Percentiles rank a stretch among this genome's conserved stretches.
These are phyloP conservation scores for Oryza punctata DNA, from an alignment of 176 grass and related monocot species.

Conservation along the genomic window DNA sequence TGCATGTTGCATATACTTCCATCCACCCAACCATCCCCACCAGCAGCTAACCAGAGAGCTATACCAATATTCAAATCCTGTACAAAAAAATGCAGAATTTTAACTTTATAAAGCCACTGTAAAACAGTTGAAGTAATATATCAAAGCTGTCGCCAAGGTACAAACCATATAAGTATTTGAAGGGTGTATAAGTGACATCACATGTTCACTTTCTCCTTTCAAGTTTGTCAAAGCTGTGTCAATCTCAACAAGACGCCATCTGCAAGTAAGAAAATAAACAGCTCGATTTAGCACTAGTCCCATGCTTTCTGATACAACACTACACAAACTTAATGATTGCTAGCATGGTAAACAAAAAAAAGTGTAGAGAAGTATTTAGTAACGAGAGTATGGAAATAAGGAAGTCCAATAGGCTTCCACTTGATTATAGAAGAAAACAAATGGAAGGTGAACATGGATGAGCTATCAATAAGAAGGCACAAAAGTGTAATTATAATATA, in stretches of 20 bases:
- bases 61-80: constrained; percentile 97
- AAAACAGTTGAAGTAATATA: constrained; percentile 10
- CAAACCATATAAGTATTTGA: constrained; percentile 91
- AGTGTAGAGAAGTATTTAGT: neutral
- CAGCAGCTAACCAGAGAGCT: constrained; percentile 92
- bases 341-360: neutral
- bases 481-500: constrained; percentile 2
- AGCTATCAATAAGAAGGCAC: neutral
- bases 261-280: constrained; percentile 33
- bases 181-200: constrained; percentile 89
- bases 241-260: constrained; percentile 92
- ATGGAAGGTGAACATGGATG: neutral
- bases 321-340: neutral
- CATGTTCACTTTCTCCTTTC: constrained; percentile 74
- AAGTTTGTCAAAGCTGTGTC: constrained; percentile 69
- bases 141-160: constrained; percentile 25
- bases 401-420: neutral
- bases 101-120: constrained; percentile 11
- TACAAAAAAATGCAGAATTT: neutral
- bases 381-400: neutral
- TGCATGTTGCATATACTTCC: constrained; percentile 49
- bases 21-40: constrained; percentile 87
- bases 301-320: neutral
- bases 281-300: neutral
- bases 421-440: neutral